Evolutionary conservation across 371 early-diverging fungal species (phyloP).

Genomic region (Phascolomyces articulosus): DNA sequence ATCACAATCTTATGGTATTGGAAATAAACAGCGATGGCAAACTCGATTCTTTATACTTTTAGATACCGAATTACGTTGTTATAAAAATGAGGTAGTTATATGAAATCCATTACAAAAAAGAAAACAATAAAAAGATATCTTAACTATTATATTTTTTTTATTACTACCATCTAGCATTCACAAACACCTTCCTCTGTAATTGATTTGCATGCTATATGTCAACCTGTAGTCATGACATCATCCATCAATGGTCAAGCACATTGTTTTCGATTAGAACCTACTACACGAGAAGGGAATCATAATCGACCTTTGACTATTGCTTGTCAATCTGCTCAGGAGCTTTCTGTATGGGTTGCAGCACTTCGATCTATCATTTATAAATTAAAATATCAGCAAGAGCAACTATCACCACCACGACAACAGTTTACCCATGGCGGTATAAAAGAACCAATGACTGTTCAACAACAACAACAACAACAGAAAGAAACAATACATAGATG

Average conservation of each 20-base stretch:
- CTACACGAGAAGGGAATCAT: neutral
- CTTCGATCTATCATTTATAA: neutral
- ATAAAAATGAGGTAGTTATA: slow-evolving; percentile 31
- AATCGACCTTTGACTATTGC: slow-evolving; percentile 26
- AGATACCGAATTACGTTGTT: slow-evolving; percentile 43
- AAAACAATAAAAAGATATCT: neutral
- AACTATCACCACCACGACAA: neutral
- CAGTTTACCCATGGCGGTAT: too few species aligned
- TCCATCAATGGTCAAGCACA: slow-evolving; percentile 15
- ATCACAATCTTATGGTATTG: neutral
- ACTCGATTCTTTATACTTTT: slow-evolving; percentile 40
- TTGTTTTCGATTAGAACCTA: slow-evolving; percentile 33
- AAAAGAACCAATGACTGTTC: too few species aligned
- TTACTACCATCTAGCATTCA: slow-evolving; percentile 12
- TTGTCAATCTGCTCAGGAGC: slow-evolving; percentile 29
- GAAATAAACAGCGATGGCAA: slow-evolving; percentile 27
- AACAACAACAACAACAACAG: neutral
- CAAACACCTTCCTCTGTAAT: slow-evolving; percentile 25
- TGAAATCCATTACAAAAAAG: neutral
- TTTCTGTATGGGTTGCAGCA: slow-evolving; percentile 23
- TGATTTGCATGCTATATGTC: slow-evolving; percentile 23
- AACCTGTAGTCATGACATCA: slow-evolving; percentile 11
- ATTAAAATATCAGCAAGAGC: neutral
- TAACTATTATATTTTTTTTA: neutral
- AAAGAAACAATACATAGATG: neutral